Percentiles rank a stretch among this genome's conserved stretches.
Conservation (phyloP, 768 basidiomycete species). For the Auriscalpium orientale region DNA sequence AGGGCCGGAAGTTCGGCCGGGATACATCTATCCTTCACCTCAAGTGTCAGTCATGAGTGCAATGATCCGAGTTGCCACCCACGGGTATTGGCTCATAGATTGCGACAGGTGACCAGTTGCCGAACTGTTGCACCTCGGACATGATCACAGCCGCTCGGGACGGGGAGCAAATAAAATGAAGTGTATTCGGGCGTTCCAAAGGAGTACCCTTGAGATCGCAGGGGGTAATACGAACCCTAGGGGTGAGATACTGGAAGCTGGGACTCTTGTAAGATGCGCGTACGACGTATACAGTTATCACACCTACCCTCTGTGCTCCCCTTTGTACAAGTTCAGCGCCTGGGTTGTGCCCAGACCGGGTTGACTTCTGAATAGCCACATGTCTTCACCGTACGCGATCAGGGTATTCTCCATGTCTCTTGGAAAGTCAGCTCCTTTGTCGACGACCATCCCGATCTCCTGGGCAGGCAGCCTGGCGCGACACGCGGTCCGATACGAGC, state of each 20-base stretch:
- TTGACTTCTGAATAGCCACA: constrained; percentile 73
- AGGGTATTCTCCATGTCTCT: constrained; percentile 44
- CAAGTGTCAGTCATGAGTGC: constrained; percentile 4
- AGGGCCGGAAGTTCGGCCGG: constrained; percentile 74
- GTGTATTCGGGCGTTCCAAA: constrained; percentile 39
- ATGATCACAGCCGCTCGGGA: constrained; percentile 58
- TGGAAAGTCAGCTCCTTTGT: constrained; percentile 75
- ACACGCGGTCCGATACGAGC: background rate
- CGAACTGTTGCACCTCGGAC: constrained; percentile 46
- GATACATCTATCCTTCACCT: constrained; percentile 61
- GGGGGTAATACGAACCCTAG: constrained; percentile 64
- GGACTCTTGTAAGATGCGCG: constrained; percentile 1
- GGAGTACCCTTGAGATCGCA: constrained; percentile 51
- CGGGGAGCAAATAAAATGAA: constrained; percentile 88
- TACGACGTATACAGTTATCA: constrained; percentile 4
- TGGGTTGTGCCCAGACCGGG: constrained; percentile 52
- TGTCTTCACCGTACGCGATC: constrained; percentile 55
- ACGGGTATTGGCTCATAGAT: constrained; percentile 90
- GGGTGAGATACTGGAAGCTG: constrained; percentile 76
- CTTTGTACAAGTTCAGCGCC: constrained; percentile 66
- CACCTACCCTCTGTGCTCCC: constrained; percentile 61
- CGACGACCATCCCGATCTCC: constrained; percentile 75
- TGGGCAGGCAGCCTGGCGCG: constrained; percentile 52
- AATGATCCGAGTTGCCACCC: constrained; percentile 18
- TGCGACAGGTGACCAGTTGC: constrained; percentile 55